Percentiles rank a stretch among this genome's conserved stretches.
These are phyloP conservation scores for Wickerhamomyces chaumierensis DNA, from an alignment of 805 yeast genomes.

Conservation along the genomic window DNA sequence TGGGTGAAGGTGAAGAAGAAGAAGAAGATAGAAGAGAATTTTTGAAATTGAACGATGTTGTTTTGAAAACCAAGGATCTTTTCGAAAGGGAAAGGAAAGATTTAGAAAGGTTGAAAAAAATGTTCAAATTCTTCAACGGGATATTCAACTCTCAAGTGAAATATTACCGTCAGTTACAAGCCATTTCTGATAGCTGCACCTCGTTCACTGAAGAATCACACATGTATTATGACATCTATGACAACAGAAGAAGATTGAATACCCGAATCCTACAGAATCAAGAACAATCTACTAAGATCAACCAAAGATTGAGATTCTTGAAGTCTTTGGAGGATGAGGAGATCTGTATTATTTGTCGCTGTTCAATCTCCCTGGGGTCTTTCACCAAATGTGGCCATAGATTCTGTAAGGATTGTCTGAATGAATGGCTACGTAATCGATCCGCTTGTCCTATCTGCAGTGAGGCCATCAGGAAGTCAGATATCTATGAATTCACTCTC, in stretches of 20 bases:
- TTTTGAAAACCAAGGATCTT: slow-evolving; percentile 14
- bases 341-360: slow-evolving; percentile 71
- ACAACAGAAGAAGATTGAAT: not conserved
- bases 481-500: slow-evolving; percentile 62
- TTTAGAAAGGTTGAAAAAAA: slow-evolving; percentile 23
- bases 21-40: too few species aligned
- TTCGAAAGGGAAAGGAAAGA: slow-evolving; percentile 23
- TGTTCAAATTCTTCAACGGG: slow-evolving; percentile 41
- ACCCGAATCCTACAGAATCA: slow-evolving; percentile 7
- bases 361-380: slow-evolving; percentile 60
- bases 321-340: slow-evolving; percentile 27
- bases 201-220: slow-evolving; percentile 28
- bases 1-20: too few species aligned
- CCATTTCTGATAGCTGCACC: slow-evolving; percentile 71
- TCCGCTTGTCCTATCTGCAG: slow-evolving; percentile 79
- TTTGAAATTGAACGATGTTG: slow-evolving; percentile 4
- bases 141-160: slow-evolving; percentile 72
- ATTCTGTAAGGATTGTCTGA: slow-evolving; percentile 74
- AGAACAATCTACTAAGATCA: slow-evolving; percentile 15
- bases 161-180: slow-evolving; percentile 79
- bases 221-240: slow-evolving; percentile 1
- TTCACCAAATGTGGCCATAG: slow-evolving; percentile 87
- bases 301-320: slow-evolving; percentile 38
- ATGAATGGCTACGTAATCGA: slow-evolving; percentile 54
- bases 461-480: slow-evolving; percentile 30